Evolutionary conservation across 257 asterid genomes (phyloP).

Genomic region (Haberlea rhodopensis): DNA sequence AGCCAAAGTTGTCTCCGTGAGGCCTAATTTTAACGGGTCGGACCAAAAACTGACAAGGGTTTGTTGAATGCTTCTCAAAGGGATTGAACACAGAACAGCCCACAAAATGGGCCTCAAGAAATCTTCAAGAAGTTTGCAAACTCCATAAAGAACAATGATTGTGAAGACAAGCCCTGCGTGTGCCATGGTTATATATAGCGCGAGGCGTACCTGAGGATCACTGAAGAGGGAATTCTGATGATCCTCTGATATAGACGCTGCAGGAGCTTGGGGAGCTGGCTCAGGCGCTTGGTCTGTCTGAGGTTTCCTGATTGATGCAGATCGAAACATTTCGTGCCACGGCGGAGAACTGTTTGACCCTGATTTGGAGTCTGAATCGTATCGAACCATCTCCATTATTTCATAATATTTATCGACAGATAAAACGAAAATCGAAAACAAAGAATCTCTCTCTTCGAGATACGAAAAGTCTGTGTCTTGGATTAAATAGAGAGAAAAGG

Average conservation of each 20-base stretch:
- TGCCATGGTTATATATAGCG: constrained; percentile 96
- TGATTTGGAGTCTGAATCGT: constrained; percentile 53
- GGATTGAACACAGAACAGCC: constrained; percentile 95
- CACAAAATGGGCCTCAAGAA: constrained; percentile 80
- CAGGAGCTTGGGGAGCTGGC: constrained; percentile 28
- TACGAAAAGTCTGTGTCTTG: background rate
- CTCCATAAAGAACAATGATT: constrained; percentile 63
- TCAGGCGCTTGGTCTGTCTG: constrained; percentile 40
- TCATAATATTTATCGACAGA: constrained; percentile 16
- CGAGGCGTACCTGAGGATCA: constrained; percentile 94
- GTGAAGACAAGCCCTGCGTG: constrained; percentile 81
- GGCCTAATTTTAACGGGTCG: constrained; percentile 77
- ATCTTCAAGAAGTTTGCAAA: constrained; percentile 73
- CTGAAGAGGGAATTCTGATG: constrained; percentile 36
- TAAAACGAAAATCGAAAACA: background rate
- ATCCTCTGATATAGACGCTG: constrained; percentile 23
- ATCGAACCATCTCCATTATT: constrained; percentile 61
- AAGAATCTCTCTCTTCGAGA: too few relatives aligned
- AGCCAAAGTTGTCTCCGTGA: constrained; percentile 84
- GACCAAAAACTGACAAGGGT: constrained; percentile 88
- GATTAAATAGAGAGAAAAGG: background rate
- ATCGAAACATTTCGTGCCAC: constrained; percentile 97
- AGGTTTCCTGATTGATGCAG: constrained; percentile 80
- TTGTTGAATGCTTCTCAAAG: constrained; percentile 83
- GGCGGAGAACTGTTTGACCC: constrained; percentile 50